Base-by-base conservation (phyloP, 768 basidiomycete species). In the Macrolepiota fuliginosa region DNA sequence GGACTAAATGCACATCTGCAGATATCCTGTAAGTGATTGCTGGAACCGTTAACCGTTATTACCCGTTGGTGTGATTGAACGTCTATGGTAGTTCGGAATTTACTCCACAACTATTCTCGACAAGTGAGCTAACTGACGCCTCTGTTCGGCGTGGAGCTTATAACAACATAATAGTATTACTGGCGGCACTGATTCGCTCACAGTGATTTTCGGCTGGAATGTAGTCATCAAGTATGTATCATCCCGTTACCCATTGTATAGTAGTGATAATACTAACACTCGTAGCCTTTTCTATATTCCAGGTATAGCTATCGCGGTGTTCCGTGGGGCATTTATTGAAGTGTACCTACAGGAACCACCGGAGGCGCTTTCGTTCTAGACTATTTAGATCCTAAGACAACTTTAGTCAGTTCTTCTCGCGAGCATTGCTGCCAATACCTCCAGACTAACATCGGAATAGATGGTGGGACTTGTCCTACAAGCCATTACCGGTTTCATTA, bases 401-500 rank as follows among this genome's bases (percentile, higher is more conserved):
- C 87, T 3, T 89, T 92, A 89, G 89, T 88, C 65, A 63, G 67
- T 64, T 39, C 37, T 46, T 36, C 22, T 22, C 13, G 29, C 29
- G 7, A 4, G 19, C 47, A 6, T 5, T 3, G 13, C 11, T n/a
- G 35, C 37, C 17, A 12, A 25, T 2, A 10, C 27, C 17, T 17
- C 15, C 10, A 12, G 4, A 13, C 17, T 42, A 10, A 39, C 24
- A 24, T 22, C 37, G 12, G 37, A 40, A 6, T 66, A 90, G 89
- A 91, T 92, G 64, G 65, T 69, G 25, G 91, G 91, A 47, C 80
- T 92, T 9, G 45, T 91, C 27, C 66, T 73, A 25, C 91, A 93
- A 71, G 87, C 89, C 1, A 54, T 91, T 64, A 77, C 91, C 50
- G 92, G 96, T 4, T 97, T 97, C 75, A 84, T 93, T 72, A 92